Evolutionary conservation across 208 protist species (phyloP), one percentile per base, ranked within the genome.

Genomic region (Hexamita inflata): DNA sequence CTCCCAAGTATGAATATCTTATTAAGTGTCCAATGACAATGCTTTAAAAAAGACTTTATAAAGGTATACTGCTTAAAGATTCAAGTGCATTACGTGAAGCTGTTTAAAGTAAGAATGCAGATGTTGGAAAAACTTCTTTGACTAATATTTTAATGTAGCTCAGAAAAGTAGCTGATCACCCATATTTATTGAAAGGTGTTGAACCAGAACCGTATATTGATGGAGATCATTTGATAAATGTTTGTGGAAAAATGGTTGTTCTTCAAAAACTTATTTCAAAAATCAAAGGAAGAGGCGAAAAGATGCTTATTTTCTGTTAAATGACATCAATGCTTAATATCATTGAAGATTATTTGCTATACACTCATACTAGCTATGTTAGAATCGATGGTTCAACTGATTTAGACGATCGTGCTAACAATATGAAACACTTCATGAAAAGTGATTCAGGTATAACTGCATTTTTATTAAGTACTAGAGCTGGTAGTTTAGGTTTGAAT

Each of bases 301-400:
- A 90, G 30, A 87, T 89, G 64, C 86, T 98, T 13, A 96, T 99
- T 62, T 99, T 98, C 82, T 94, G 93, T 30, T 95, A 99, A 81
- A 97, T 98, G 86, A 89, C 89, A 9, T 83, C 87, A 58, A 94
- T 97, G 89, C 87, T 98, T 19, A 90, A 98, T 82, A 89, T 97
- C 49, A 79, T 98, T 13, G 92, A 97, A 79, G 83, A 85, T n/a
- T 97, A 95, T 80, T 77, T 97, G 4, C 86, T 84, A 41, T 82
- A 94, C 39, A 76, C n/a, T 45, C 1, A 40, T 29, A 92, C 82
- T 58, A 49, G 61, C 26, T 94, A 87, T 75, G 2, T 60, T 30
- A 34, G 82, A n/a, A 45, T 84, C 1, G 82, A 86, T 76, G 81
- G 81, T 41, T 29, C 4, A 34, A 73, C 70, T 41, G 7, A 39